phyloP scores from a whole-genome alignment of 2,329 filamentous ascomycete species.

The Calonectria multiphialidica region DNA sequence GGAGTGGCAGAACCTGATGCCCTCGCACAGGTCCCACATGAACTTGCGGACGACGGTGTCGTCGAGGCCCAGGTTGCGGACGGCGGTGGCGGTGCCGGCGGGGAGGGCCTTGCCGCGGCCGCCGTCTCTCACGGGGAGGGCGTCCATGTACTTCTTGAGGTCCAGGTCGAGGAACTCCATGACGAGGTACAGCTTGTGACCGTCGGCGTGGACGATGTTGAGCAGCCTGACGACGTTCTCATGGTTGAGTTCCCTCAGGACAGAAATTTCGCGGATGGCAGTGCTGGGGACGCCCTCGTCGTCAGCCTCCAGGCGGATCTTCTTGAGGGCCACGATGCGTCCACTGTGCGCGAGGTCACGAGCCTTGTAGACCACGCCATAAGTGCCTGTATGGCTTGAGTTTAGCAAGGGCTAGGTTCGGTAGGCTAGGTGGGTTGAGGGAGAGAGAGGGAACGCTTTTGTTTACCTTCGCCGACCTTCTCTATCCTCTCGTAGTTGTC shows the following conservation, averaged over 20 bases:
- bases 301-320: constrained; percentile 94
- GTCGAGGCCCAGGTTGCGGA: constrained; percentile 77
- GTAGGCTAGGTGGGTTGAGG: not conserved
- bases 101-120: constrained; percentile 88
- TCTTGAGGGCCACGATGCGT: constrained; percentile 92
- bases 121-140: constrained; percentile 85
- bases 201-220: constrained; percentile 95
- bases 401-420: constrained; percentile 16
- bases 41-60: constrained; percentile 91
- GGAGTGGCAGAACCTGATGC: constrained; percentile 89
- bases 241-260: constrained; percentile 95
- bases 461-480: constrained; percentile 91
- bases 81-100: constrained; percentile 70
- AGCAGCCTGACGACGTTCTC: constrained; percentile 88
- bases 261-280: constrained; percentile 92
- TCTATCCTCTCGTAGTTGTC: constrained; percentile 98
- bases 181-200: constrained; percentile 94
- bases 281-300: constrained; percentile 94
- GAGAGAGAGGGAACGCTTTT: not conserved
- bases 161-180: constrained; percentile 93
- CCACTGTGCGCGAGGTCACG: constrained; percentile 84
- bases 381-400: constrained; percentile 76
- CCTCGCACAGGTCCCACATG: constrained; percentile 88
- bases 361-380: constrained; percentile 96
- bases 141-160: constrained; percentile 97